Conservation (phyloP, 2,329 filamentous ascomycete species). For the Westerdykella ornata region DNA sequence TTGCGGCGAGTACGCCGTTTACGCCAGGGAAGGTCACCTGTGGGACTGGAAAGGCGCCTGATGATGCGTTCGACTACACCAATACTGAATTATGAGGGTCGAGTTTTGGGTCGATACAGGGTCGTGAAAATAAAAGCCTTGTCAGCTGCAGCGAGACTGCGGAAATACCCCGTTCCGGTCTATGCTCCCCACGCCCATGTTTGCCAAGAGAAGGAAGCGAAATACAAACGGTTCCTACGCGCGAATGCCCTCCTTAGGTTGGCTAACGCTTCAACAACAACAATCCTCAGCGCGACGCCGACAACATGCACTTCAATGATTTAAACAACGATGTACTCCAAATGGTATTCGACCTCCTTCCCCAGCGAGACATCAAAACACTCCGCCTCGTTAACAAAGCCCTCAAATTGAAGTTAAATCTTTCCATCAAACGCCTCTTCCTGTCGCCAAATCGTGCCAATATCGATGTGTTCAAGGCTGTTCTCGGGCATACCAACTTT, state of each 20-base stretch:
- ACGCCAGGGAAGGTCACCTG: conserved; percentile 21
- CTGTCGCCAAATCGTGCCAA: conserved; percentile 39
- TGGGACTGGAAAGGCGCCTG: conserved; percentile 17
- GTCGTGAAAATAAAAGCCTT: no score
- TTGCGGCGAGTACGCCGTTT: conserved; percentile 33
- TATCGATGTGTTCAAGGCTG: conserved; percentile 32
- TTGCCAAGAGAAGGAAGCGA: no score
- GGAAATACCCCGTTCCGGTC: no score
- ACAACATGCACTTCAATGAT: background rate
- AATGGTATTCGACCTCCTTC: conserved; percentile 12
- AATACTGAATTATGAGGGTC: conserved; percentile 2
- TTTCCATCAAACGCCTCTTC: conserved; percentile 36
- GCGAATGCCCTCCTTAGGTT: no score
- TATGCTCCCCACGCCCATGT: no score
- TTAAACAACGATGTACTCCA: conserved; percentile 10
- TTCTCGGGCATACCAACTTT: conserved; percentile 35
- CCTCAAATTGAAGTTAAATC: conserved; percentile 13
- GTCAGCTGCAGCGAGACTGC: no score
- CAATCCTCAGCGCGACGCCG: no score
- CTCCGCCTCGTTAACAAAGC: conserved; percentile 14
- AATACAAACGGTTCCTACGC: no score
- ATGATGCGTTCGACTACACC: conserved; percentile 14
- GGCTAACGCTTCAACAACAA: no score
- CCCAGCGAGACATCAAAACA: conserved; percentile 16
- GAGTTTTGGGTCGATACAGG: no score